These are phyloP conservation scores for Protomyces inouyei DNA, from an alignment of 1,139 yeast species.

Conservation along the genomic window DNA sequence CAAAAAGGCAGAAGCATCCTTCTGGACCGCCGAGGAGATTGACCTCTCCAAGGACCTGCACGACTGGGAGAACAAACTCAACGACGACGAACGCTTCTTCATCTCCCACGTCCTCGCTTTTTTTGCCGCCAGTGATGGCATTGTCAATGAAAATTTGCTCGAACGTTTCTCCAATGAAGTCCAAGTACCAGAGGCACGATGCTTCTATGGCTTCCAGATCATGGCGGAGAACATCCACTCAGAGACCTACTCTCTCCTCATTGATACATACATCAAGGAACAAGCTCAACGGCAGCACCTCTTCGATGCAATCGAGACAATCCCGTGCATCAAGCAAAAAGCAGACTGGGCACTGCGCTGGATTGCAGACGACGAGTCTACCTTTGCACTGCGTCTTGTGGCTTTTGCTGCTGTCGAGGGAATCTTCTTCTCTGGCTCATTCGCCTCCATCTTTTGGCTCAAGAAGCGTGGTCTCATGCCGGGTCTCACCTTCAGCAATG, in stretches of 20 bases:
- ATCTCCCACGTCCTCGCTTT: constrained; percentile 91
- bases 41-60: constrained; percentile 84
- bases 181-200: constrained; percentile 95
- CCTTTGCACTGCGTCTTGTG: constrained; percentile 90
- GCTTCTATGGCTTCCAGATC: constrained; percentile 98
- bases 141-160: constrained; percentile 92
- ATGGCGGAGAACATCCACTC: constrained; percentile 99
- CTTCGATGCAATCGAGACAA: constrained; percentile 89
- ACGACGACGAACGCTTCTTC: constrained; percentile 84
- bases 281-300: constrained; percentile 82
- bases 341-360: constrained; percentile 98
- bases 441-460: constrained; percentile 97
- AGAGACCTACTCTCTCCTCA: constrained; percentile 89
- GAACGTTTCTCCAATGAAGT: constrained; percentile 97
- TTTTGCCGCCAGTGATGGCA: constrained; percentile 94
- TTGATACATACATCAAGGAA: constrained; percentile 92
- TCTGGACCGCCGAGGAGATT: constrained; percentile 99
- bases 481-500: constrained; percentile 94
- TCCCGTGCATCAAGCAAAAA: constrained; percentile 90
- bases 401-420: constrained; percentile 99
- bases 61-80: constrained; percentile 85
- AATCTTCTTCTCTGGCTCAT: constrained; percentile 94
- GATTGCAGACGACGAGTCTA: constrained; percentile 81
- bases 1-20: constrained; percentile 97
- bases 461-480: constrained; percentile 97